Evolutionary conservation across 2,329 filamentous ascomycete genomes (phyloP).

Genomic region (Colletotrichum spaethianum): DNA sequence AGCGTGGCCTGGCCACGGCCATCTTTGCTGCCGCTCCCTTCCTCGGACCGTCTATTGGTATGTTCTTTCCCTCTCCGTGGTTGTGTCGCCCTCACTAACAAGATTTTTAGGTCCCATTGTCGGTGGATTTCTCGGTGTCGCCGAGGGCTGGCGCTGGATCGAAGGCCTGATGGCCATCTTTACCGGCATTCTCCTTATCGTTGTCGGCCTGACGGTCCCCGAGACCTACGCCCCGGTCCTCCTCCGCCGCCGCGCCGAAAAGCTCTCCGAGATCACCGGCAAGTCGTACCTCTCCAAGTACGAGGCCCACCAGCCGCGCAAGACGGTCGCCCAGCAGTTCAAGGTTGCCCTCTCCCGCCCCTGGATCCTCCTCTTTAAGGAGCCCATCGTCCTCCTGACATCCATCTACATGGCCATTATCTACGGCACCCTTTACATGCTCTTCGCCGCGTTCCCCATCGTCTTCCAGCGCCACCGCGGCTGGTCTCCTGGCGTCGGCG

Average conservation of each 20-base stretch:
- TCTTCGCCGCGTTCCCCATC: conserved; percentile 75
- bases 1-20: conserved; percentile 71
- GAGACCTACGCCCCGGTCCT: conserved; percentile 50
- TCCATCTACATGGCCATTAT: conserved; percentile 77
- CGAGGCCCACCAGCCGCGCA: conserved; percentile 62
- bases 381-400: conserved; percentile 78
- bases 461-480: conserved; percentile 74
- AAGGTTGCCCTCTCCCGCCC: conserved; percentile 63
- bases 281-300: conserved; percentile 51
- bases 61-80: conserved; percentile 63
- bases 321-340: conserved; percentile 61
- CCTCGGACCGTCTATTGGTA: conserved; percentile 75
- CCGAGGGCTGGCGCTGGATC: conserved; percentile 79
- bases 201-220: conserved; percentile 62
- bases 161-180: conserved; percentile 76
- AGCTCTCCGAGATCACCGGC: conserved; percentile 43
- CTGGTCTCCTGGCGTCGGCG: conserved; percentile 72
- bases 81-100: conserved; percentile 77
- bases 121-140: conserved; percentile 76
- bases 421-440: conserved; percentile 71
- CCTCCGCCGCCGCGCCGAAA: conserved; percentile 45
- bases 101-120: conserved; percentile 76
- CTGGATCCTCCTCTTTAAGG: conserved; percentile 78
- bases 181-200: conserved; percentile 49
- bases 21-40: conserved; percentile 77